Base-by-base conservation (phyloP, 1,284 basidiomycete species). In the Prillingera fragicola region DNA sequence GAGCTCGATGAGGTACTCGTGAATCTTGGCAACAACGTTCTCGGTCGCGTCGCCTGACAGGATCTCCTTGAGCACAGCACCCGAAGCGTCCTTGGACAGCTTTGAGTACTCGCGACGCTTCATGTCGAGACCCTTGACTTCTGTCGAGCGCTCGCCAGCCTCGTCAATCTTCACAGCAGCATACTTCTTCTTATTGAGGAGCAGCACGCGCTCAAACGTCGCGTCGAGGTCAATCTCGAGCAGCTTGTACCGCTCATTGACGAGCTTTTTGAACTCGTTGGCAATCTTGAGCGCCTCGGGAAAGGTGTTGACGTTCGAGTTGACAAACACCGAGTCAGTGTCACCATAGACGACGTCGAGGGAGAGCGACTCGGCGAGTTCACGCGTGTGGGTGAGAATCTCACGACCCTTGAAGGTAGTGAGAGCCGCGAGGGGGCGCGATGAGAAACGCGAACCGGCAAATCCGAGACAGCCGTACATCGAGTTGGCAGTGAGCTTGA, bases 391-490 rank as follows among this genome's bases (percentile, higher is more conserved):
- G 0, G 87, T 96, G 62, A 99, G 71, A 61, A 97, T 97, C 73
- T 98, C 92, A 71, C 95, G 84, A 59, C 95, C 95, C 71, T 96
- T 98, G 79, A 83, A 94, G 1, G 95, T 99, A 19, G 92, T 97
- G 42, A 99, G 78, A 33, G 94, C 90, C 7, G 95, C 95, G 13
- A 99, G 80, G 0, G 92, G 90, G 27, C 88, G 80, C n/a, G 94
- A 95, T 57, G 92, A 96, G 76, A 98, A 98, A 36, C 95, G 78
- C 15, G 92, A 96, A 55, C 92, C 87, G 64, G 94, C 89, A 67
- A 97, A 98, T 42, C 95, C 95, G 23, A 99, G 83, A 77, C 95
- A 99, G 18, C 95, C 95, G 70, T 98, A 99, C 94, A 99, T 99
- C 76, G 88, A 94, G 76, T 99, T 98, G 48, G 95, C 95, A 2